These are phyloP conservation scores for Phytopythium ostracodes DNA, from an alignment of 352 stramenopile genomes.

Conservation along the genomic window DNA sequence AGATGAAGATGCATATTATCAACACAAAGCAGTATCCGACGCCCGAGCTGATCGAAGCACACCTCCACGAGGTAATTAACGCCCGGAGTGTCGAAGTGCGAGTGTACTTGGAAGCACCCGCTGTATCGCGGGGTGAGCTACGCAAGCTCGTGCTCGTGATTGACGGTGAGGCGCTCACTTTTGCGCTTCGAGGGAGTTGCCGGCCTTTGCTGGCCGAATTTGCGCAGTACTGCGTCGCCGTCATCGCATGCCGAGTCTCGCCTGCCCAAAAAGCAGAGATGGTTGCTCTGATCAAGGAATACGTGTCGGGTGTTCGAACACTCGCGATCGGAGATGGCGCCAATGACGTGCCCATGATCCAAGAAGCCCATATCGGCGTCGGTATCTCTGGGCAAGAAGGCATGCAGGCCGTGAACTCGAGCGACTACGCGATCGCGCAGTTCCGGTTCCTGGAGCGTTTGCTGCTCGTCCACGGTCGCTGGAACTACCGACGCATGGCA, in stretches of 20 bases:
- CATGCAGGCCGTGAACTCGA: constrained; percentile 91
- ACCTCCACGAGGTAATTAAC: constrained; percentile 42
- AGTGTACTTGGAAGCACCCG: constrained; percentile 40
- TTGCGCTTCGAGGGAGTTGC: constrained; percentile 39
- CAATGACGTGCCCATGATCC: constrained; percentile 96
- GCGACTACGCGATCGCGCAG: constrained; percentile 92
- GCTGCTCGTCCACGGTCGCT: constrained; percentile 89
- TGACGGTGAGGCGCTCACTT: constrained; percentile 68
- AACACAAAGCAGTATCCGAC: constrained; percentile 54
- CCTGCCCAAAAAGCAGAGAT: constrained; percentile 86
- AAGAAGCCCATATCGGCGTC: constrained; percentile 89
- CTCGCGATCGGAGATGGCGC: constrained; percentile 92
- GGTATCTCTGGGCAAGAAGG: constrained; percentile 91
- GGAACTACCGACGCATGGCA: constrained; percentile 89
- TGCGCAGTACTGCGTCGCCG: constrained; percentile 79
- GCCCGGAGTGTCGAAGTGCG: constrained; percentile 39
- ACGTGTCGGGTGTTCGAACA: constrained; percentile 65
- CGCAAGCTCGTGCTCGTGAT: constrained; percentile 73
- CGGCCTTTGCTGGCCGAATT: constrained; percentile 53
- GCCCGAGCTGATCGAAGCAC: constrained; percentile 38
- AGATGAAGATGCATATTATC: constrained; percentile 74
- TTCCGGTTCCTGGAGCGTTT: constrained; percentile 91
- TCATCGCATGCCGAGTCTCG: constrained; percentile 86
- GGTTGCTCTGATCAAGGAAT: constrained; percentile 77
- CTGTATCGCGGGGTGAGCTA: constrained; percentile 34